phyloP scores from a whole-genome alignment of 108 stramenopile species.

The Licmophora abbreviata region DNA sequence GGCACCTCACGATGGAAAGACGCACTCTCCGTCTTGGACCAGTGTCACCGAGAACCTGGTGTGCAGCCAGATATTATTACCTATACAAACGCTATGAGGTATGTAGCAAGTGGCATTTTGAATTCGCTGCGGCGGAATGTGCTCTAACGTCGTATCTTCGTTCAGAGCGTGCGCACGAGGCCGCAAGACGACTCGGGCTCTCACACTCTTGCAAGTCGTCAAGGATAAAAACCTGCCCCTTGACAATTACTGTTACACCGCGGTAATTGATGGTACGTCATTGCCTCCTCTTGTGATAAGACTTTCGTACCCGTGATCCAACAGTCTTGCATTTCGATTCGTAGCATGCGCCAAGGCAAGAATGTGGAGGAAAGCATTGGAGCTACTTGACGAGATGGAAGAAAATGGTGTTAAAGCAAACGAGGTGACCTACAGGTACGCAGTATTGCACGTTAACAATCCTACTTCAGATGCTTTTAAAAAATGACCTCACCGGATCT shows the following conservation, averaged over 20 bases:
- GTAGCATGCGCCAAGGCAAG: slow-evolving; percentile 60
- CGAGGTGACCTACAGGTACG: slow-evolving; percentile 55
- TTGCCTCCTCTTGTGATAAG: not conserved
- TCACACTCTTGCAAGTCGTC: slow-evolving; percentile 48
- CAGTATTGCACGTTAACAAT: slow-evolving; percentile 2
- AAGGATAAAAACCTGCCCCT: slow-evolving; percentile 46
- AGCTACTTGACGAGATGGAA: slow-evolving; percentile 69
- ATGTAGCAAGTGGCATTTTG: slow-evolving; percentile 16
- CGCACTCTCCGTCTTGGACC: slow-evolving; percentile 46
- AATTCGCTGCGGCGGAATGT: not conserved
- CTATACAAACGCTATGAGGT: slow-evolving; percentile 73
- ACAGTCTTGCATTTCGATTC: slow-evolving; percentile 3
- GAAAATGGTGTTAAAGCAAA: slow-evolving; percentile 47
- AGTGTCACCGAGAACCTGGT: slow-evolving; percentile 57
- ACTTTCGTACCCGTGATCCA: not conserved
- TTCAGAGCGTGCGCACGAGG: slow-evolving; percentile 66
- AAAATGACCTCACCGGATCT: not conserved
- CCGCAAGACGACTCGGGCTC: slow-evolving; percentile 38
- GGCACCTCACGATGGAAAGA: slow-evolving; percentile 49
- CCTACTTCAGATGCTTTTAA: not conserved
- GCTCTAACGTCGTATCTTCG: no score
- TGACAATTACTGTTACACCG: slow-evolving; percentile 74
- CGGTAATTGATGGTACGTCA: slow-evolving; percentile 75
- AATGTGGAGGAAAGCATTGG: slow-evolving; percentile 51
- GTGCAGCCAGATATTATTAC: slow-evolving; percentile 65